Conservation (phyloP, 805 yeast species). For the Crinitomyces ghanaensis region DNA sequence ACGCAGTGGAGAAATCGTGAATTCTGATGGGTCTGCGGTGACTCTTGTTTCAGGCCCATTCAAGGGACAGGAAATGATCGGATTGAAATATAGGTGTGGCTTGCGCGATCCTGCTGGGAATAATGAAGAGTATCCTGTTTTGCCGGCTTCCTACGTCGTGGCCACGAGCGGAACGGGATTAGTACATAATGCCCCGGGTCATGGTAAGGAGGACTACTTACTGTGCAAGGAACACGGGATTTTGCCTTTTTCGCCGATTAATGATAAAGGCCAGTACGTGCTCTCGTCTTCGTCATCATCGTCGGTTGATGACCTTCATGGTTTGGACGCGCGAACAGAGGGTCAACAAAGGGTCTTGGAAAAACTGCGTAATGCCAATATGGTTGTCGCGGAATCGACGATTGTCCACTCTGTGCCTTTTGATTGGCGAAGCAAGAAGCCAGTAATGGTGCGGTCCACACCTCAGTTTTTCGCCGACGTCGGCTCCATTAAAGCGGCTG, state of each 20-base stretch:
- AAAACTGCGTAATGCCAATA: slow-evolving; percentile 30
- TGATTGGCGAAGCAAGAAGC: slow-evolving; percentile 94
- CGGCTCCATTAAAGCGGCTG: slow-evolving; percentile 52
- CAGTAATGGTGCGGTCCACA: slow-evolving; percentile 88
- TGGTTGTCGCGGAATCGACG: slow-evolving; percentile 39
- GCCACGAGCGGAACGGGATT: slow-evolving; percentile 82
- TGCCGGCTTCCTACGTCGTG: slow-evolving; percentile 76
- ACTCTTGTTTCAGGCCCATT: slow-evolving; percentile 19
- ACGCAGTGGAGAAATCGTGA: slow-evolving; percentile 31
- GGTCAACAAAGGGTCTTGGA: slow-evolving; percentile 42
- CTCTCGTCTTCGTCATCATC: slow-evolving; percentile 34
- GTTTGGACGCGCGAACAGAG: slow-evolving; percentile 48
- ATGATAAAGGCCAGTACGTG: slow-evolving; percentile 58
- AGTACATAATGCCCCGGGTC: slow-evolving; percentile 97
- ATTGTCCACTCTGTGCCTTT: slow-evolving; percentile 79
- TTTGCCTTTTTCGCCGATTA: slow-evolving; percentile 64
- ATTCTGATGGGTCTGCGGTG: slow-evolving; percentile 9
- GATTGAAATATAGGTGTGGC: slow-evolving; percentile 45
- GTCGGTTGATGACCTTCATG: slow-evolving; percentile 31
- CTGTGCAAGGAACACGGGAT: slow-evolving; percentile 50
- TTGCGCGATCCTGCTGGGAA: slow-evolving; percentile 27
- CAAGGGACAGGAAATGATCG: slow-evolving; percentile 33
- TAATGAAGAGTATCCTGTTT: slow-evolving; percentile 37
- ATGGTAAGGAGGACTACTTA: slow-evolving; percentile 86
- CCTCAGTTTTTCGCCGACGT: slow-evolving; percentile 96